Base-by-base conservation (phyloP, 176 grass and related monocot genomes). In the Rhynchospora pubera region DNA sequence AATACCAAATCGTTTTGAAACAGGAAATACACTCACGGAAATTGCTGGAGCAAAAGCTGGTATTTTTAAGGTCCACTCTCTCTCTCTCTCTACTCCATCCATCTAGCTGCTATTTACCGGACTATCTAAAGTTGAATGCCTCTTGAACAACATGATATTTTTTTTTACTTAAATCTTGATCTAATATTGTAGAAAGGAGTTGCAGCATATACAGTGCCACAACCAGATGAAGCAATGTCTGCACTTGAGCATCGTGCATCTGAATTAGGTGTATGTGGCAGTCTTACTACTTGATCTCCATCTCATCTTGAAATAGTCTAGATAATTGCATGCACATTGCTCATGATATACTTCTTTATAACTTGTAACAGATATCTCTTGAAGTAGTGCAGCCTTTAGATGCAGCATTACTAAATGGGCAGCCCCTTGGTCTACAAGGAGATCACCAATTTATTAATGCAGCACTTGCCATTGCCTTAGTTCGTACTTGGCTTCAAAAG, bases 401-500 rank as follows among this genome's bases (percentile, higher is more conserved):
- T 65, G 85, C 84, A 6, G 55, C 81, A 73, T 85, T 85, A 67
- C 88, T 99, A 77, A 95, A 95, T 73, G 65, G 60, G 82, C 83
- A 89, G 75, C 82, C 86, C 85, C 92, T 99, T 84, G 91, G 96
- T 74, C 79, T 99, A 60, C 78, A 86, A 32, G 96, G 96, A 66
- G 91, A 95, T 61, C 96, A 99, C 83, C 92, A 99, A 66, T 85
- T 87, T 83, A 71, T 86, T 85, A 99, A 99, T 85, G 96, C 96
- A 62, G 87, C 88, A 50, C 92, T 99, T 87, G 96, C 96, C 77
- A 59, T 99, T 87, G 92, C 96, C 39, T 88, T 99, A 39, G 87
- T 89, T 72, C 89, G 86, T 83, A 84, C 86, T 53, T 99, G 92
- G 92, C 90, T 99, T 79, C 76, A 89, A 68, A 90, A 89, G 66